Evolutionary conservation across 139 green algal species (phyloP).

Genomic region (Pleodorina starrii): DNA sequence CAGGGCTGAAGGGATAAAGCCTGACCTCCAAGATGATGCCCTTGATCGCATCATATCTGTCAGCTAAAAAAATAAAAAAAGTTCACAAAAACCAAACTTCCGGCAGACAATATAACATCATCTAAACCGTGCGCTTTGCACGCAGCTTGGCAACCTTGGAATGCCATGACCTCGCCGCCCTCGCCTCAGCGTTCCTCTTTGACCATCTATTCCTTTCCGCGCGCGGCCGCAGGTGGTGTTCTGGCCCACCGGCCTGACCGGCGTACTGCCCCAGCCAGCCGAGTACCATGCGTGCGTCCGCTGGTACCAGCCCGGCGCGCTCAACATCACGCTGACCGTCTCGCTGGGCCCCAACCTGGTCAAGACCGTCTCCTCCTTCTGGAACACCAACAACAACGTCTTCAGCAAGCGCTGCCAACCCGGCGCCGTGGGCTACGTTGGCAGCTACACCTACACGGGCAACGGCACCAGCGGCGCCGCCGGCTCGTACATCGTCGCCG

Average conservation of each 20-base stretch:
- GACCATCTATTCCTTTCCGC: background rate
- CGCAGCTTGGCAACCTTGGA: background rate
- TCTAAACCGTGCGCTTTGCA: background rate
- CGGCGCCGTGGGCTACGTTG: background rate
- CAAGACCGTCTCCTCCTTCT: background rate
- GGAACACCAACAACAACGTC: background rate
- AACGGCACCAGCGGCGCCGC: background rate
- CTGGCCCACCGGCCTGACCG: background rate
- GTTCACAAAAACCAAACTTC: background rate
- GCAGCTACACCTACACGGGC: background rate
- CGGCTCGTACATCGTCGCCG: background rate
- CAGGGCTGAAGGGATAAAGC: background rate
- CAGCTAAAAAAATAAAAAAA: background rate
- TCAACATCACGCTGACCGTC: background rate
- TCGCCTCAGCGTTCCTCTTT: background rate
- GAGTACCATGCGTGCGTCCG: conserved; percentile 13
- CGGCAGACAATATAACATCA: background rate
- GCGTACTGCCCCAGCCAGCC: background rate
- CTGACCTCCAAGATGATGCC: background rate
- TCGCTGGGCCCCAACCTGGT: background rate
- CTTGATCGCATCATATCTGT: background rate
- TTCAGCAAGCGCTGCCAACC: conserved; percentile 1
- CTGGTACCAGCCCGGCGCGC: background rate
- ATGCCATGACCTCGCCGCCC: background rate
- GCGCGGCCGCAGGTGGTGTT: background rate